Evolutionary conservation across 2,329 filamentous ascomycete species (phyloP).

Genomic region (Aspergillus melleus): DNA sequence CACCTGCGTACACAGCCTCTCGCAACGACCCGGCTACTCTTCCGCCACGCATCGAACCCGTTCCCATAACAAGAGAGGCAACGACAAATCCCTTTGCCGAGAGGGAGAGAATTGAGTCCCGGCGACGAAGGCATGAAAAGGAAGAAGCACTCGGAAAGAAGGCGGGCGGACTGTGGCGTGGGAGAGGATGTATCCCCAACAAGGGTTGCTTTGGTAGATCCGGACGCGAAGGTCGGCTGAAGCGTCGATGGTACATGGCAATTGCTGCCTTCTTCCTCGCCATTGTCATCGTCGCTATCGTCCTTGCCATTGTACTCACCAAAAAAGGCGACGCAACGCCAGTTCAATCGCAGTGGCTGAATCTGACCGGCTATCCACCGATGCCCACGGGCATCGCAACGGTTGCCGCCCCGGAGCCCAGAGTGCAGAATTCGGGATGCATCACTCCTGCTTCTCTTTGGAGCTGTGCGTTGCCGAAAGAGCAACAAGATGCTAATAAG

Average conservation of each 20-base stretch:
- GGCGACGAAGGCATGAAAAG: slow-evolving; percentile 62
- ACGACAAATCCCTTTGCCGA: slow-evolving; percentile 23
- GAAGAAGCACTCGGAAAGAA: slow-evolving; percentile 63
- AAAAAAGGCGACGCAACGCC: slow-evolving; percentile 44
- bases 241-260: slow-evolving; percentile 60
- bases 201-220: slow-evolving; percentile 65
- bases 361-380: slow-evolving; percentile 80
- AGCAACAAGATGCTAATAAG: slow-evolving; percentile 64
- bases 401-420: slow-evolving; percentile 70
- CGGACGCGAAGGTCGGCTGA: slow-evolving; percentile 64
- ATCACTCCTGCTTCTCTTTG: slow-evolving; percentile 72
- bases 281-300: slow-evolving; percentile 58
- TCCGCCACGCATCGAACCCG: slow-evolving; percentile 27
- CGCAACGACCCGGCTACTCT: slow-evolving; percentile 20
- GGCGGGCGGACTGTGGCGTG: slow-evolving; percentile 64
- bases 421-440: slow-evolving; percentile 65
- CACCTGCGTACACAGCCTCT: slow-evolving; percentile 38
- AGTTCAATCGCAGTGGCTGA: slow-evolving; percentile 68
- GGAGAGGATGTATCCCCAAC: slow-evolving; percentile 62
- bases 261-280: slow-evolving; percentile 54
- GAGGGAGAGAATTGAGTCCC: slow-evolving; percentile 48
- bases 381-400: slow-evolving; percentile 83
- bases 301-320: slow-evolving; percentile 59
- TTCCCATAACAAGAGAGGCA: slow-evolving; percentile 24
- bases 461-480: slow-evolving; percentile 83